Evolutionary conservation across 176 grass and related monocot genomes (phyloP), one percentile per base, ranked within the genome.

Genomic region (Eragrostis nindensis): DNA sequence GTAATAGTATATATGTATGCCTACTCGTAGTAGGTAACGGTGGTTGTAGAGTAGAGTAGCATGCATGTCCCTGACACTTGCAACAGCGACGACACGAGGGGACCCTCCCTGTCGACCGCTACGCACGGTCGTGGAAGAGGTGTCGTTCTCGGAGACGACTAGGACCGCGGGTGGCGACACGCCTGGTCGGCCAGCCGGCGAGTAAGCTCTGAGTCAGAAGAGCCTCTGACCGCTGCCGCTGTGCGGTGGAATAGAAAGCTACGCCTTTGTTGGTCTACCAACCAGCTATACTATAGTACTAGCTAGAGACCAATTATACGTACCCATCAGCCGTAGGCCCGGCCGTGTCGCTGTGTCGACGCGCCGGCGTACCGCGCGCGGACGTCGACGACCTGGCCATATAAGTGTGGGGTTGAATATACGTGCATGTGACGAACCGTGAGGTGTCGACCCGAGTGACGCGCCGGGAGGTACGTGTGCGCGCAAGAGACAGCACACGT

Each of bases 51-150:
- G 48, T 36, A 73, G 4, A 56, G 17, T 74, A 15, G 5, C 45
- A 66, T 48, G 75, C 25, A 64, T 19, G 75, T 32, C 45, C 27
- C 10, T 1, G 75, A 64, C 75, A 65, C 27, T 40, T 18, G 77
- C 77, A 44, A 69, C 49, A 45, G 18, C 65, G 65, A 80, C 50
- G 49, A n/a, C 38, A 44, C 14, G 13, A 64, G 14, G 22, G 63
- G 32, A 42, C 67, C 77, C 63, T 53, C 39, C 41, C 45, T 53
- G 56, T 22, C 56, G 56, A 25, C n/a, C n/a, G 55, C 71, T 3
- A 44, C 42, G 27, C 21, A 30, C 57, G 25, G 42, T 30, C 74
- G 39, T 44, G 10, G 9, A 43, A 13, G 56, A 30, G 26, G 43
- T 77, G 60, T 77, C 43, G 26, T 2, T 48, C 68, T 64, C 42